These are phyloP conservation scores for Discostella stelligeroides DNA, from an alignment of 108 stramenopile species.

Conservation along the genomic window DNA sequence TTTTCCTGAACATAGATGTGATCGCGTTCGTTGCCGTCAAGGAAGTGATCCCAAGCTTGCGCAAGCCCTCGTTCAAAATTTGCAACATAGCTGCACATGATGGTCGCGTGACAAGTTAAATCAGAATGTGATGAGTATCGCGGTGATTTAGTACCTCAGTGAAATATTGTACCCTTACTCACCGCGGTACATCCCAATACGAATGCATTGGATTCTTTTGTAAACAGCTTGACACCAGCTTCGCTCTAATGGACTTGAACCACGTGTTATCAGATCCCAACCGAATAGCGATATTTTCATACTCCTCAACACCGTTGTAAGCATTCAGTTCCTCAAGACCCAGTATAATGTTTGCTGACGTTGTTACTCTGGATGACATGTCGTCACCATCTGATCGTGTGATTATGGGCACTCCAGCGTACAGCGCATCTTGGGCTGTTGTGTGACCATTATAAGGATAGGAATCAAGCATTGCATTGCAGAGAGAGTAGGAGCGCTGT, in stretches of 20 bases:
- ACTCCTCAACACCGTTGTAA: constrained; percentile 59
- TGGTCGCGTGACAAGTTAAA: not conserved
- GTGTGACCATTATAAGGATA: constrained; percentile 89
- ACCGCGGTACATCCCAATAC: constrained; percentile 86
- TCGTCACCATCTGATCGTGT: constrained; percentile 85
- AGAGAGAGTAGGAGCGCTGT: constrained; percentile 73
- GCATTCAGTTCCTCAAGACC: constrained; percentile 83
- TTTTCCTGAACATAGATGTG: constrained; percentile 62
- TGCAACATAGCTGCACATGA: constrained; percentile 56
- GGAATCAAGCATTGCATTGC: constrained; percentile 86
- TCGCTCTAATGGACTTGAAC: constrained; percentile 56
- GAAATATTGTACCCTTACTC: constrained; percentile 55
- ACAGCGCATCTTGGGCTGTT: constrained; percentile 81
- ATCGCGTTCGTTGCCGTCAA: constrained; percentile 52
- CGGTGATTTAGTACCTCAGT: not conserved
- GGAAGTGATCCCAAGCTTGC: constrained; percentile 69
- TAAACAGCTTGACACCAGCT: constrained; percentile 65
- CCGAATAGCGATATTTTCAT: constrained; percentile 74
- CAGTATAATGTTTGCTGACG: constrained; percentile 78
- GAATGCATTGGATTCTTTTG: constrained; percentile 87
- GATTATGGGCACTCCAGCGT: constrained; percentile 83
- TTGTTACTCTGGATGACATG: constrained; percentile 81
- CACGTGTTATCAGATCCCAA: constrained; percentile 59
- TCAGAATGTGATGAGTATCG: not conserved
- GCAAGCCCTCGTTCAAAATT: constrained; percentile 69